Percentiles rank a stretch among this genome's conserved stretches.
Conservation (phyloP, 306 rosid species). For the Vachellia collinsii region DNA sequence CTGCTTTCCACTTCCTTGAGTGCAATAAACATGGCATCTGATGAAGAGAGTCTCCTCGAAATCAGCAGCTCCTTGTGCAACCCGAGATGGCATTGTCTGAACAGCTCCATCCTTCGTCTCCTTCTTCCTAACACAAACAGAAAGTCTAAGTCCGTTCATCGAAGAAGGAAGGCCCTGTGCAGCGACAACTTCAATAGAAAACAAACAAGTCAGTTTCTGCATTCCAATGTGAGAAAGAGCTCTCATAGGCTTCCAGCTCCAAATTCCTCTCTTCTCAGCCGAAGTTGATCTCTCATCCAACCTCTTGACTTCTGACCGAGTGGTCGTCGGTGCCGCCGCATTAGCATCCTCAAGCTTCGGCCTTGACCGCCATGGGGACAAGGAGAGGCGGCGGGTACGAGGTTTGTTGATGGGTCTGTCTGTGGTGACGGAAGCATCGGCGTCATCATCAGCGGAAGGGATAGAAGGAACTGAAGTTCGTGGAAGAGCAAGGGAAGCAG, state of each 20-base stretch:
- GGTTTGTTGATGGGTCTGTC: conserved; percentile 43
- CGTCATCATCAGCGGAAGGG: conserved; percentile 56
- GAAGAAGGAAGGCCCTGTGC: conserved; percentile 93
- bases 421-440: conserved; percentile 33
- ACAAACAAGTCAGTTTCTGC: conserved; percentile 83
- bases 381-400: conserved; percentile 72
- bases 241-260: conserved; percentile 95
- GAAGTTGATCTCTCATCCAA: conserved; percentile 42
- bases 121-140: conserved; percentile 84
- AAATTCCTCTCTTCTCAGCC: conserved; percentile 75
- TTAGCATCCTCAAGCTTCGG: conserved; percentile 57
- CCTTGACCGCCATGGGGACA: conserved; percentile 89
- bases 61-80: conserved; percentile 89
- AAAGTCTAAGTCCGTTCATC: conserved; percentile 88
- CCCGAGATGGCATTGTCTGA: conserved; percentile 93
- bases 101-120: conserved; percentile 95
- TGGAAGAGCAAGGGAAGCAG: conserved; percentile 91
- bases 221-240: conserved; percentile 88
- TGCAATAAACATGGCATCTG: conserved; percentile 74
- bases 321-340: too few species aligned
- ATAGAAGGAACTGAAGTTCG: conserved; percentile 62
- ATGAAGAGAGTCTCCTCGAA: conserved; percentile 94
- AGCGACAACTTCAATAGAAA: conserved; percentile 79
- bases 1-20: conserved; percentile 49
- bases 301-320: conserved; percentile 42